Evolutionary conservation across 139 green algal species (phyloP).

Genomic region (Parachlorella kessleri): DNA sequence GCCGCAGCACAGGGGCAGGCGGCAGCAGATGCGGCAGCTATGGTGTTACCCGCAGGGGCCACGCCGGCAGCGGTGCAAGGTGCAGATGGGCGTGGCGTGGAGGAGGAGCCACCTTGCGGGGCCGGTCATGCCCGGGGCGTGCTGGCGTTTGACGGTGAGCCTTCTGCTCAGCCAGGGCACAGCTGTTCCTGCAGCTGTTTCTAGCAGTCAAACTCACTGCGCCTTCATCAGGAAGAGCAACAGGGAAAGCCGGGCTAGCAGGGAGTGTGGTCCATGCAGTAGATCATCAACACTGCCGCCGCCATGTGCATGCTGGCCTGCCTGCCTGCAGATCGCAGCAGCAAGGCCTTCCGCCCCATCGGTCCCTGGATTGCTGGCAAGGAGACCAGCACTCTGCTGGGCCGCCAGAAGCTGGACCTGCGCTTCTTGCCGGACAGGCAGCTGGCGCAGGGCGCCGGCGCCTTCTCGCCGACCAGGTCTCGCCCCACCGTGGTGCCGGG

Average conservation of each 20-base stretch:
- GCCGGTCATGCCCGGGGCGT: constrained; percentile 11
- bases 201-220: not conserved
- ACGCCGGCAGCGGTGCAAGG: not conserved
- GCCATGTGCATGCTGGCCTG: too few relatives aligned
- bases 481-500: not conserved
- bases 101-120: not conserved
- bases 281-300: too few relatives aligned
- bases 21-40: not conserved
- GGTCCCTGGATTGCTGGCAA: constrained; percentile 11
- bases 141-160: constrained; percentile 1
- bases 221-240: too few relatives aligned
- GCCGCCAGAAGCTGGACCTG: constrained; percentile 4
- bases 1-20: not conserved
- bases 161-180: not conserved
- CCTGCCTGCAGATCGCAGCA: too few relatives aligned
- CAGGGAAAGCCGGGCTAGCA: too few relatives aligned
- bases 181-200: not conserved
- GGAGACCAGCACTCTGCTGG: not conserved
- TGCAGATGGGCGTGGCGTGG: not conserved
- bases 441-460: too few relatives aligned
- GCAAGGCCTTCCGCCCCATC: constrained; percentile 1
- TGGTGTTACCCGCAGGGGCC: too few relatives aligned
- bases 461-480: not conserved
- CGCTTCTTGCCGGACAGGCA: not conserved
- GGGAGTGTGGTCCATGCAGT: too few relatives aligned